Percentiles rank a stretch among this genome's conserved stretches.
These are phyloP conservation scores for Dacryopinax primogenitus DNA, from an alignment of 768 basidiomycete species.

Conservation along the genomic window DNA sequence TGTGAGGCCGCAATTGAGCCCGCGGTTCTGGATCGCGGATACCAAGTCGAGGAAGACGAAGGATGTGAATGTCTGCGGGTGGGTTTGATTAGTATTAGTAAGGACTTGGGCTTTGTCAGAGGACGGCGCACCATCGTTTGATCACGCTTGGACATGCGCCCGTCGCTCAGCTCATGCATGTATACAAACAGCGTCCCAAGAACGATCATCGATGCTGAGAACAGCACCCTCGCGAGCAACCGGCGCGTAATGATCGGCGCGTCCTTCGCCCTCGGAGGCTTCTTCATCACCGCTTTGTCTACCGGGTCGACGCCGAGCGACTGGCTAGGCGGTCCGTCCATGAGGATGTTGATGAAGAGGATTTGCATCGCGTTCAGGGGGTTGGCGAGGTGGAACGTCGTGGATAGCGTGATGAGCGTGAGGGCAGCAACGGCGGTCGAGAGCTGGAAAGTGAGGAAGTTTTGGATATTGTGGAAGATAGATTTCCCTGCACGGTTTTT, in stretches of 20 bases:
- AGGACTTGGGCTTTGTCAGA: not conserved
- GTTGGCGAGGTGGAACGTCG: conserved; percentile 76
- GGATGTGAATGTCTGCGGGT: conserved; percentile 77
- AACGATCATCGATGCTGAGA: conserved; percentile 87
- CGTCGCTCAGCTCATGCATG: conserved; percentile 67
- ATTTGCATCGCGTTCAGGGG: conserved; percentile 98
- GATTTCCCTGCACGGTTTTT: conserved; percentile 54
- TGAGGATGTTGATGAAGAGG: conserved; percentile 96
- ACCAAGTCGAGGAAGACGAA: conserved; percentile 96
- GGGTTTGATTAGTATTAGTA: not conserved
- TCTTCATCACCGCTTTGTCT: conserved; percentile 81
- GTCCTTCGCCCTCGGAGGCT: conserved; percentile 84
- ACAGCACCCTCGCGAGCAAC: conserved; percentile 69
- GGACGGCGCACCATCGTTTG: conserved; percentile 77
- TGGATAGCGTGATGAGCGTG: conserved; percentile 88
- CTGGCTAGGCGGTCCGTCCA: conserved; percentile 95
- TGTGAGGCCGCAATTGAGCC: conserved; percentile 67
- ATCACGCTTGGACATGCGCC: conserved; percentile 69
- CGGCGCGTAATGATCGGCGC: conserved; percentile 71
- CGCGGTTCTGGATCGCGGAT: conserved; percentile 88
- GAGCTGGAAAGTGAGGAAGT: conserved; percentile 92
- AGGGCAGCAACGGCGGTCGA: conserved; percentile 95
- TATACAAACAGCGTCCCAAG: conserved; percentile 80
- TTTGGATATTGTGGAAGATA: conserved; percentile 98
- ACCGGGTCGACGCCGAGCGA: conserved; percentile 95